phyloP scores from a whole-genome alignment of 257 asterid species.

The Nicotiana noctiflora region DNA sequence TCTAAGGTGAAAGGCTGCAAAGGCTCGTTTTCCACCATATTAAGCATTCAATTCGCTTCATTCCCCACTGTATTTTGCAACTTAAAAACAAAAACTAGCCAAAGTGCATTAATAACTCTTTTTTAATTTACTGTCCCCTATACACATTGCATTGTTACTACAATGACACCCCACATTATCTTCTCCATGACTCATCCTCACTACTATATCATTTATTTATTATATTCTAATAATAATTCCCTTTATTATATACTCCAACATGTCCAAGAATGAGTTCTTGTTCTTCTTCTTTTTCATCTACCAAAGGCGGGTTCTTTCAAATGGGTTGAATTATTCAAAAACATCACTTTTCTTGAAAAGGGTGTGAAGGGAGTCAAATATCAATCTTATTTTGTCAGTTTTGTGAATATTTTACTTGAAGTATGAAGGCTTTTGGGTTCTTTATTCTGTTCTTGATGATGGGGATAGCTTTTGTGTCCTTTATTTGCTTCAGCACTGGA shows the following conservation, averaged over 20 bases:
- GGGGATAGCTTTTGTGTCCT: slow-evolving; percentile 24
- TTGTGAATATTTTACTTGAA: neutral
- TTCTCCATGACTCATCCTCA: slow-evolving; percentile 24
- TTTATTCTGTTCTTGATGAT: slow-evolving; percentile 34
- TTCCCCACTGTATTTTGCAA: slow-evolving; percentile 14
- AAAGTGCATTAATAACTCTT: slow-evolving; percentile 15
- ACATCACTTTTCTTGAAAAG: neutral
- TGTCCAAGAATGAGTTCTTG: neutral
- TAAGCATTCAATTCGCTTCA: slow-evolving; percentile 36
- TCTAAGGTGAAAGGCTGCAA: slow-evolving; percentile 4
- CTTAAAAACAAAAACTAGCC: slow-evolving; percentile 1
- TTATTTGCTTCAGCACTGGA: slow-evolving; percentile 27
- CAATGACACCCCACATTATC: neutral
- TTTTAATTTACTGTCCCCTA: slow-evolving; percentile 8
- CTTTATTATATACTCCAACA: neutral
- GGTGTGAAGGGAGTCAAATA: neutral
- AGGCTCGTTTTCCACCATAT: slow-evolving; percentile 37
- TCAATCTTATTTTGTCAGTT: neutral
- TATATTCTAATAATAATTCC: neutral
- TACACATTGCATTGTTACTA: neutral
- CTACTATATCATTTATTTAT: neutral
- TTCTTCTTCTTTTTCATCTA: neutral
- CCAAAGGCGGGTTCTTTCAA: slow-evolving; percentile 1
- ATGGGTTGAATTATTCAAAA: slow-evolving; percentile 27
- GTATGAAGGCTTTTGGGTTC: slow-evolving; percentile 50